A percentile compares a stretch with the other conserved stretches of the same genome.
Conservation (phyloP, 108 stramenopile species). For the Epithemia pelagica region DNA sequence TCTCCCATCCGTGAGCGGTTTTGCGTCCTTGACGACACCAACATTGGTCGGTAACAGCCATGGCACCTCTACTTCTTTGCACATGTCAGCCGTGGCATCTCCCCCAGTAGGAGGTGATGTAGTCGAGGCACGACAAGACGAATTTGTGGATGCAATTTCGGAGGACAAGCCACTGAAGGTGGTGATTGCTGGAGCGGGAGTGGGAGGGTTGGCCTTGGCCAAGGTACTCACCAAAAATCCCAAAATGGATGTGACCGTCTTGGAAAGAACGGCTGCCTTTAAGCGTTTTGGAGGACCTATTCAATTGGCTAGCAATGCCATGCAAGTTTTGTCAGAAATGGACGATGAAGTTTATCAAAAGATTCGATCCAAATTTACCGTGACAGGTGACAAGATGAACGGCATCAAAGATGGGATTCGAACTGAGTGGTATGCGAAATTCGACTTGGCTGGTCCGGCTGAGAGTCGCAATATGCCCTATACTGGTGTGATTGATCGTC, state of each 20-base stretch:
- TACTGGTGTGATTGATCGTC: constrained; percentile 75
- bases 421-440: constrained; percentile 74
- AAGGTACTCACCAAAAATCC: constrained; percentile 31
- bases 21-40: too few relatives aligned
- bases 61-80: too few relatives aligned
- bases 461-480: constrained; percentile 50
- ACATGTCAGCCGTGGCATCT: background rate
- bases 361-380: constrained; percentile 51
- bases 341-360: constrained; percentile 39
- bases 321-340: constrained; percentile 45
- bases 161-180: constrained; percentile 41
- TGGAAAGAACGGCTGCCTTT: constrained; percentile 59
- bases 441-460: constrained; percentile 56
- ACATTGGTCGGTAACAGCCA: too few relatives aligned
- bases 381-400: constrained; percentile 58
- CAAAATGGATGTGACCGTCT: constrained; percentile 39
- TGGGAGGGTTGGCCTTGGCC: constrained; percentile 57
- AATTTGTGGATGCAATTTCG: constrained; percentile 21
- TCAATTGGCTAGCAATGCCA: constrained; percentile 68
- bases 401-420: constrained; percentile 70
- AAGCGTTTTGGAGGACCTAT: constrained; percentile 76
- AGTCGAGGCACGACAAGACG: background rate
- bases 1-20: too few relatives aligned
- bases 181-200: constrained; percentile 57
- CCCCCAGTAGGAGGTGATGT: background rate